phyloP scores from a whole-genome alignment of 2,329 filamentous ascomycete genomes.

The Hypoxylon sp. region DNA sequence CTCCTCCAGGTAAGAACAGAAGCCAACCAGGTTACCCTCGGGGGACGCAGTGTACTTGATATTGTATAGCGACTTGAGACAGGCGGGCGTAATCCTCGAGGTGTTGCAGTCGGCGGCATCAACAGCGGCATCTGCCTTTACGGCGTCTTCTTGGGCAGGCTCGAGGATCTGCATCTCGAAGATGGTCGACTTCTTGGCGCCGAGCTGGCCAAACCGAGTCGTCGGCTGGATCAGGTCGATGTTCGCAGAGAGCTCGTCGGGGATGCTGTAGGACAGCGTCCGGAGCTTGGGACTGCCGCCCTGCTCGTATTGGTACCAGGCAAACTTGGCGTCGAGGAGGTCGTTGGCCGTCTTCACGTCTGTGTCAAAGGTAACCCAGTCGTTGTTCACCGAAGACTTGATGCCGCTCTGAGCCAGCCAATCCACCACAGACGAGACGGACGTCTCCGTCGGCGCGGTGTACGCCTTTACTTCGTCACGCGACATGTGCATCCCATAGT shows the following conservation, averaged over 20 bases:
- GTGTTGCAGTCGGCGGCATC: constrained; percentile 48
- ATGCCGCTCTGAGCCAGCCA: constrained; percentile 56
- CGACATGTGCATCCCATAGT: constrained; percentile 59
- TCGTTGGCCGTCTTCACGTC: constrained; percentile 51
- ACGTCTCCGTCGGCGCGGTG: constrained; percentile 52
- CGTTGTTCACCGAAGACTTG: constrained; percentile 47
- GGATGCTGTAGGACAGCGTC: constrained; percentile 47
- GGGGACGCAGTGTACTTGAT: constrained; percentile 61
- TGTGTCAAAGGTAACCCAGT: constrained; percentile 54
- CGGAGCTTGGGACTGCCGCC: constrained; percentile 52
- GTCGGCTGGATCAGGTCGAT: constrained; percentile 61
- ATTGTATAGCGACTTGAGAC: constrained; percentile 55
- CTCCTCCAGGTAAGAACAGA: constrained; percentile 58
- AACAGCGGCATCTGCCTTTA: constrained; percentile 21
- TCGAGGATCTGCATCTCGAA: constrained; percentile 42
- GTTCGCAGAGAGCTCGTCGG: constrained; percentile 48
- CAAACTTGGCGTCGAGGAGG: constrained; percentile 58
- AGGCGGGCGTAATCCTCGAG: constrained; percentile 52
- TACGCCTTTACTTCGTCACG: constrained; percentile 58
- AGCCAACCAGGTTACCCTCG: constrained; percentile 68
- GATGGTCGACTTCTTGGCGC: constrained; percentile 44
- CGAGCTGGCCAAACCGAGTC: constrained; percentile 55
- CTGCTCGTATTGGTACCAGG: constrained; percentile 51
- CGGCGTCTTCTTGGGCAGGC: constrained; percentile 31
- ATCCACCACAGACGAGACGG: constrained; percentile 50